phyloP scores from a whole-genome alignment of 805 yeast genomes.

The Lipomyces mesembrius region DNA sequence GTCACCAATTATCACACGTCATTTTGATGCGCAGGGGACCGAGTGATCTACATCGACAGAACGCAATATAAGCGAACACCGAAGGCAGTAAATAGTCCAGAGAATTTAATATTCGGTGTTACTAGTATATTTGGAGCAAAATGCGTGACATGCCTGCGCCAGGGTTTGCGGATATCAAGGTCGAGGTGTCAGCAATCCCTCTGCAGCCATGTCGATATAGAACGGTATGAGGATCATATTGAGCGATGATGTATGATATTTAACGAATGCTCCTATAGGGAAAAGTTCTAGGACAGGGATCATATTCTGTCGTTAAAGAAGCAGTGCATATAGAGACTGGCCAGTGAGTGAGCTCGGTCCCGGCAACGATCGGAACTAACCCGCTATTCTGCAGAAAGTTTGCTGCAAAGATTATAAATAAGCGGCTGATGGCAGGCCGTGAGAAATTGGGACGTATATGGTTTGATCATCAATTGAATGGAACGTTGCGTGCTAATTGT shows the following conservation, averaged over 20 bases:
- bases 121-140: not conserved
- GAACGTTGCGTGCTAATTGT: not conserved
- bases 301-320: conserved; percentile 52
- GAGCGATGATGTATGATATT: not conserved
- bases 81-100: not conserved
- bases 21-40: not conserved
- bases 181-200: not conserved
- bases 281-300: conserved; percentile 50
- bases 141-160: not conserved
- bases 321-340: conserved; percentile 50
- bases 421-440: conserved; percentile 56
- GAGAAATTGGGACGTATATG: conserved; percentile 51
- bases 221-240: conserved; percentile 9
- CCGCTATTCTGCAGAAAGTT: conserved; percentile 46
- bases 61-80: not conserved
- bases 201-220: conserved; percentile 25
- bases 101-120: not conserved
- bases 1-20: not conserved
- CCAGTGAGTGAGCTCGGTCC: conserved; percentile 38
- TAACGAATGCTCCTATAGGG: conserved; percentile 39
- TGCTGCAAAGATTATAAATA: conserved; percentile 61
- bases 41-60: not conserved
- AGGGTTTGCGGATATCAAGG: not conserved
- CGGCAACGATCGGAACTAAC: not conserved
- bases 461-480: not conserved